Evolutionary conservation across 2,329 filamentous ascomycete genomes (phyloP), one percentile per base, ranked within the genome.

Genomic region (Neonectria neomacrospora): DNA sequence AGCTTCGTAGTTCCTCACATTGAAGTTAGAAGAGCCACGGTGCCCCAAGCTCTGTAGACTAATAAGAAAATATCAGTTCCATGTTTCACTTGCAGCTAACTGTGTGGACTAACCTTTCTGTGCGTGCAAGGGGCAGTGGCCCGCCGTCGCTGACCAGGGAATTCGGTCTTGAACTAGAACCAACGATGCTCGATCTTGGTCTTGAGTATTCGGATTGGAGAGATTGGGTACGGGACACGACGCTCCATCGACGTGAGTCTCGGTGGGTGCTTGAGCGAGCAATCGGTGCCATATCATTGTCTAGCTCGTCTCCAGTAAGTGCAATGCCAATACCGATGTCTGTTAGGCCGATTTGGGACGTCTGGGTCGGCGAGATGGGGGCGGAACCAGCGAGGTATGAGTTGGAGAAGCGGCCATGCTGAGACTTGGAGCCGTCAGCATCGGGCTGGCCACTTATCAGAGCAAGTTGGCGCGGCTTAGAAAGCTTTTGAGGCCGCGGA

Each of bases 401-500:
- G 53, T 73, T 75, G 59, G 75, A 76, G 55, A 72, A 77, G 26
- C 71, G 74, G 42, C 71, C 64, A 67, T 71, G 62, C 59, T 68
- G 61, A 52, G 66, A 63, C 41, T 62, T 65, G 39, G 68, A 76
- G 68, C 71, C 70, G 63, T 72, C 73, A 67, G 77, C 67, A 73
- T 73, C 79, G 69, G 80, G 76, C 73, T 82, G 77, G 67, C 78
- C 78, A 76, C 80, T 75, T 76, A 80, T 76, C 56, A 73, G 70
- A 57, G 76, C 75, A 75, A 76, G 77, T 66, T 76, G 81, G 58
- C 79, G 81, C 63, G 83, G 81, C 73, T 87, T 87, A 54, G 81
- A 84, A 64, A 87, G 79, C 76, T 81, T 86, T 66, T 85, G 81
- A 72, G 81, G 75, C 71, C 76, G 73, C 60, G 72, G 67, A 64